A percentile compares a stretch with the other conserved stretches of the same genome.
phyloP scores from a whole-genome alignment of 352 stramenopile species.

The Pythium myriotylum region DNA sequence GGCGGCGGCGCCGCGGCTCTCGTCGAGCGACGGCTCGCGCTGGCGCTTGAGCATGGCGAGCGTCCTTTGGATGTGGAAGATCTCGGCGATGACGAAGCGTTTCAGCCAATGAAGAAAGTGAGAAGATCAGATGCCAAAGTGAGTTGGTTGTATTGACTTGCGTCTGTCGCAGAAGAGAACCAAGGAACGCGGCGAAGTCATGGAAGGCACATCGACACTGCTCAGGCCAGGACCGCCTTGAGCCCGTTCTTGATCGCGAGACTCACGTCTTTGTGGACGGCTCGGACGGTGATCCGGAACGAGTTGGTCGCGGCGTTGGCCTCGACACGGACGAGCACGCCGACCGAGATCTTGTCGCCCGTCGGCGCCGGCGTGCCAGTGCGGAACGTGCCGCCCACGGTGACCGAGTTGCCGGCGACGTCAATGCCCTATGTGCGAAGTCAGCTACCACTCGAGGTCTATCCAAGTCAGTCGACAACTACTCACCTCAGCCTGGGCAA shows the following conservation, averaged over 20 bases:
- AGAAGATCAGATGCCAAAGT: too few species aligned
- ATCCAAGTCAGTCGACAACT: neutral
- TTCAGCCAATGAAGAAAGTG: too few species aligned
- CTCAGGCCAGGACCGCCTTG: constrained; percentile 54
- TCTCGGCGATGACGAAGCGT: too few species aligned
- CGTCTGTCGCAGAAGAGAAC: too few species aligned
- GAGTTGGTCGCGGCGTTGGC: constrained; percentile 74
- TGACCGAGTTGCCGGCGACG: constrained; percentile 87
- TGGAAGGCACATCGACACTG: too few species aligned
- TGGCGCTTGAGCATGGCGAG: too few species aligned
- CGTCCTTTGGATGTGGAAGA: too few species aligned
- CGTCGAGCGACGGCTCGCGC: too few species aligned
- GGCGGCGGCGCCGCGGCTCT: neutral
- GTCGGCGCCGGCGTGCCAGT: constrained; percentile 88
- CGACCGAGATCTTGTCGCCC: constrained; percentile 94
- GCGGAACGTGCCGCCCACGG: constrained; percentile 89
- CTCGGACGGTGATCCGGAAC: constrained; percentile 91
- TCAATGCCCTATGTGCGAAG: constrained; percentile 44
- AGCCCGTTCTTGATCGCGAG: constrained; percentile 70
- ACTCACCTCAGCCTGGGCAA: constrained; percentile 81
- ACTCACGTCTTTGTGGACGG: constrained; percentile 89
- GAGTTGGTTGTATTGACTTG: too few species aligned
- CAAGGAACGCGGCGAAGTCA: too few species aligned
- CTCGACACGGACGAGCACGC: constrained; percentile 92
- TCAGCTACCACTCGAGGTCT: too few species aligned